Conservation (phyloP, 495 filamentous ascomycete genomes). For the Saxophila tyrrhenica region DNA sequence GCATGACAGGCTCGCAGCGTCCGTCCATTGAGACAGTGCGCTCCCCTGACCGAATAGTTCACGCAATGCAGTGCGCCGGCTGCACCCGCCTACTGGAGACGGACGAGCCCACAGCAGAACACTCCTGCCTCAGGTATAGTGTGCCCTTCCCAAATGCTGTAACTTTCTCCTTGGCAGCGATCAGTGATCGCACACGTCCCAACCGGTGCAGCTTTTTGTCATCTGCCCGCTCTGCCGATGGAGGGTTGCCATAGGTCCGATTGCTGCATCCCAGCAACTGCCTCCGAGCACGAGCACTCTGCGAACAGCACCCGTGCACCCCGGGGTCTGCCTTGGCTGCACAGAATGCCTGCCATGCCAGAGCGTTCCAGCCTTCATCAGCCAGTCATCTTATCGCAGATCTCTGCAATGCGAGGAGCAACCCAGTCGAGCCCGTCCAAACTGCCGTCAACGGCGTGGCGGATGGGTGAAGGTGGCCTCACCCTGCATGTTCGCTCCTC, state of each 20-base stretch:
- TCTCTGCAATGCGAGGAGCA: not conserved
- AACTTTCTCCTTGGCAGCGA: not conserved
- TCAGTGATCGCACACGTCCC: not conserved
- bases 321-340: not conserved
- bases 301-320: not conserved
- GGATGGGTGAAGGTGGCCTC: not conserved
- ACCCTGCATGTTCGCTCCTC: constrained; percentile 12
- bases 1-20: not conserved
- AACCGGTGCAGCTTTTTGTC: not conserved
- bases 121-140: constrained; percentile 1
- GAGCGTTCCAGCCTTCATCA: not conserved
- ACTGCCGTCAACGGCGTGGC: constrained; percentile 6
- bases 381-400: constrained; percentile 14
- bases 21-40: not conserved
- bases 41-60: not conserved
- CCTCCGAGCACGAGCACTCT: not conserved
- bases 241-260: not conserved
- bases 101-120: not conserved
- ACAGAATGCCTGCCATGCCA: not conserved
- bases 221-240: not conserved
- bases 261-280: not conserved
- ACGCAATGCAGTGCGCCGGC: not conserved
- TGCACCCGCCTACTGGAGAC: not conserved
- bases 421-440: not conserved
- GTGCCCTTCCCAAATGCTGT: not conserved